Evolutionary conservation across 2,329 filamentous ascomycete genomes (phyloP), one percentile per base, ranked within the genome.

Genomic region (Paecilomyces sp.): DNA sequence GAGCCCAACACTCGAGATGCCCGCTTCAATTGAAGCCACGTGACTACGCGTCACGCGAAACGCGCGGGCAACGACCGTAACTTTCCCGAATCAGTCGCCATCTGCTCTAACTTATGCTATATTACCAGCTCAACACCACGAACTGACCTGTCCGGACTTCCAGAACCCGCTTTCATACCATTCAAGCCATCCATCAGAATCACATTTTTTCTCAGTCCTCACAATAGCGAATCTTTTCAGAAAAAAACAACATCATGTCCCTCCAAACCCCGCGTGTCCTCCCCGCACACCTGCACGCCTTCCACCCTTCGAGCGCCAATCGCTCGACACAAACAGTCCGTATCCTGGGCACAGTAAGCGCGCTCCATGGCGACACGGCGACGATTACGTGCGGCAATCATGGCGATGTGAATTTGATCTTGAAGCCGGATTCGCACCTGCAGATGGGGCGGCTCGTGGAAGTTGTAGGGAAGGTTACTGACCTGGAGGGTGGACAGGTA

Each of bases 201-300:
- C 3, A 3, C 15, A 2, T 18, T 1, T 18, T 18, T 15, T 11
- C 5, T 6, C n/a, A 6, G 18, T 47, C 36, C 15, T 1, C 2
- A 3, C 7, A 5, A 18, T 1, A 47, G 8, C 8, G 7, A 47
- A 47, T 22, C 11, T n/a, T 34, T 25, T 18, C 1, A 12, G 22
- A 9, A 22, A 9, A 7, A 11, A 36, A 18, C 25, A 53, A 18
- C 51, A 47, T 15, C 36, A 93, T 93, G 89, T 83, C 81, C 53
- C 82, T 92, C 70, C 79, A 87, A 68, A 87, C 91, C 55, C 93
- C 94, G 31, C 92, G 94, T 74, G 86, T 97, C 73, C 91, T 90
- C 55, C 89, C 89, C 57, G 79, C 83, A 50, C 89, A 93, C 76
- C 88, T 97, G 60, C 85, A 91, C 71, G 82, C 82, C 70, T 96